Base-by-base conservation (phyloP, 768 basidiomycete species). In the Boletus subcaerulescens region DNA sequence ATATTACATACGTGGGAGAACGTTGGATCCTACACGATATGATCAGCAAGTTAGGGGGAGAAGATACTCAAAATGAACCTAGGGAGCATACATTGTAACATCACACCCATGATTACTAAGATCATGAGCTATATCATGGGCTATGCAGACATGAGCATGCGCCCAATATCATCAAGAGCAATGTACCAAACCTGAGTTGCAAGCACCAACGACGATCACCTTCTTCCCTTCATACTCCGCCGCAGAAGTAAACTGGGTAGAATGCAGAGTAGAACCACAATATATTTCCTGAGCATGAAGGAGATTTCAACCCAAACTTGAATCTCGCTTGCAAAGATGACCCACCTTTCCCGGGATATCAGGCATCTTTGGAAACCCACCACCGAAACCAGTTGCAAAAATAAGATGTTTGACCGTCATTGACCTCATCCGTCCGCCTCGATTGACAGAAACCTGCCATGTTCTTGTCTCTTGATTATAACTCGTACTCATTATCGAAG, bases 131-230 rank as follows among this genome's bases (percentile, higher is more conserved):
- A 78, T 75, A 41, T 78, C 76, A 47, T 76, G 74, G 7, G 56
- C 73, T 70, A 41, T 41, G n/a, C 22, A 46, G 45, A n/a, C 10
- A 3, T 57, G 38, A 59, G 24, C 29, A 13, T 18, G n/a, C 11
- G 18, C 14, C 14, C 24, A 29, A 54, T 49, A 31, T 26, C 26
- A 33, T 63, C n/a, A 35, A 51, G 22, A 42, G 12, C 8, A 17
- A 36, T 41, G 29, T 11, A 22, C 39, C 48, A 24, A 48, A 80
- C 80, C 81, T 39, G 85, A 85, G 44, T 80, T 86, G 45, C 81
- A 79, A 14, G 86, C 79, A 5, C 87, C 86, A 9, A 89, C 72
- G 8, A 89, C 75, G 5, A 87, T 74, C 4, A 78, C 85, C 60
- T 82, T 86, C 74, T 87, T 87, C 11, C 84, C 84, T 12, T 60